Conservation (phyloP, 2,329 filamentous ascomycete genomes). For the Aspergillus fumigatus region DNA sequence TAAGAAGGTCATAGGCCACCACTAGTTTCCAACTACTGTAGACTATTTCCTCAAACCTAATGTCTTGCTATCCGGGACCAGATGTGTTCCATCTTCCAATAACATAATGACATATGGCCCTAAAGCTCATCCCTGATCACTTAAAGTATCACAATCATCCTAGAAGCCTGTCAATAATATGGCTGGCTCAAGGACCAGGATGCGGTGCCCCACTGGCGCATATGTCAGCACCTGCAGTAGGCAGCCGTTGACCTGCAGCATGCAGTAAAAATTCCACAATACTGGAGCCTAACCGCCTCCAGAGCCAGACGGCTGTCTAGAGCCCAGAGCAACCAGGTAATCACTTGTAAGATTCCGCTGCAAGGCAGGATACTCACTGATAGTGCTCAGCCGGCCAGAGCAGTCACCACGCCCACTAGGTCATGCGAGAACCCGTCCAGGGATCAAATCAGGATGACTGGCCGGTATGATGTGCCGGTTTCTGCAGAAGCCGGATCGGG, state of each 20-base stretch:
- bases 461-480: not conserved
- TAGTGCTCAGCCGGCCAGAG: not conserved
- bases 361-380: not conserved
- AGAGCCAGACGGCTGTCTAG: not conserved
- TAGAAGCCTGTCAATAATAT: too few relatives aligned
- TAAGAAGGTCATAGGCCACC: conserved; percentile 15
- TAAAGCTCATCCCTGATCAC: not conserved
- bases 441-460: not conserved
- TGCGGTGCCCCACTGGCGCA: not conserved
- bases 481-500: not conserved
- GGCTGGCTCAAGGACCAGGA: too few relatives aligned
- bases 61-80: not conserved
- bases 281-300: not conserved
- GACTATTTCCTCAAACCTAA: not conserved
- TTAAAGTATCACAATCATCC: not conserved
- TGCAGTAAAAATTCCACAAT: not conserved
- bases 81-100: not conserved
- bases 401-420: not conserved
- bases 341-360: not conserved
- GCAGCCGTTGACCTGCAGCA: not conserved
- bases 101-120: not conserved
- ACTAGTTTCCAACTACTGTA: not conserved
- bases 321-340: not conserved
- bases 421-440: not conserved
- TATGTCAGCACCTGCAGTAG: not conserved